Base-by-base conservation (phyloP, 2,329 filamentous ascomycete genomes). In the Sporothrix phasma region DNA sequence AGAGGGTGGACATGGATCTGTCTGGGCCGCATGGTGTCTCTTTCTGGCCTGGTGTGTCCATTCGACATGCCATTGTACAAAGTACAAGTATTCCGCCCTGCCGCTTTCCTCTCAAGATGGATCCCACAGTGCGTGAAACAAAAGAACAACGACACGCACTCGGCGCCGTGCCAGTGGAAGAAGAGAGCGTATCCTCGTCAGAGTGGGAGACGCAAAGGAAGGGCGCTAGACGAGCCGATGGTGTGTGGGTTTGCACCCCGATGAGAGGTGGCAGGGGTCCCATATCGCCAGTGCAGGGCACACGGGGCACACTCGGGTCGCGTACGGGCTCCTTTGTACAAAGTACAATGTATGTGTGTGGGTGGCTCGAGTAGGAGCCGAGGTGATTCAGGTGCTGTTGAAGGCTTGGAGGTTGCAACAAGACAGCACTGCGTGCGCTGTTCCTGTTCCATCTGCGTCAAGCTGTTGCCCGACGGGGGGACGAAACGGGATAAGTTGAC, bases 161-260 rank as follows among this genome's bases (percentile, higher is more conserved):
- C 17, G 17, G 60, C n/a, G 60, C 46, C 19, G 46, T 61, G 46
- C 29, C 47, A 54, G 10, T 15, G 24, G 31, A 63, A 43, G 41
- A 56, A 51, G 51, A 45, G 39, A 47, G 34, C 4, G 17, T 13
- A 15, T 49, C 13, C 24, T 45, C 7, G 4, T 37, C 19, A n/a
- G 45, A 41, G 29, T 34, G 26, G 29, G 43, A 24, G 22, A 47
- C 31, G 13, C 15, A 31, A 39, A 62, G 37, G 47, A 54, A 19
- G 11, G 41, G n/a, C 60, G 60, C 60, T 62, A 54, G 60, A 45
- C 34, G 31, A 61, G 45, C 31, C 17, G 46, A 24, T 63, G 61
- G 61, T 49, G 51, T 53, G 62, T 63, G 62, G 62, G 41, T 15
- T 37, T 34, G 61, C 51, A 31, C 41, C 51, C 61, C 61, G 61